phyloP scores from a whole-genome alignment of 495 filamentous ascomycete genomes.

The Aspergillus biplanus region DNA sequence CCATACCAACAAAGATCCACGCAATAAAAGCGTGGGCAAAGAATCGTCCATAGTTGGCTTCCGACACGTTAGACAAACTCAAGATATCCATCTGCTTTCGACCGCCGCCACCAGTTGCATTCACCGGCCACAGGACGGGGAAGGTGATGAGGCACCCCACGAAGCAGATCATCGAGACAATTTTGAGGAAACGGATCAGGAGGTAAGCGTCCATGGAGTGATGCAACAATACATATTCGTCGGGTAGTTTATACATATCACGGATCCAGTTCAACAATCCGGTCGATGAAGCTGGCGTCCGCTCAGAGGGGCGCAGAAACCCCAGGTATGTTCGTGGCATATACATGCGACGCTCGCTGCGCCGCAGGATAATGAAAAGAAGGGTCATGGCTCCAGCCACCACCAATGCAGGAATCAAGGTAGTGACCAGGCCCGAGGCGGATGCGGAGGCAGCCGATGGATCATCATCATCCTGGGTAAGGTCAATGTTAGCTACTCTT shows the following conservation, averaged over 20 bases:
- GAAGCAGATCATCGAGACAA: conserved; percentile 71
- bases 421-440: conserved; percentile 65
- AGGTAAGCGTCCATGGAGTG: conserved; percentile 90
- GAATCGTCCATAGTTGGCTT: conserved; percentile 59
- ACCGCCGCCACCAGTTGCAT: conserved; percentile 68
- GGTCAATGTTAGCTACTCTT: conserved; percentile 16
- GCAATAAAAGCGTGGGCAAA: conserved; percentile 77
- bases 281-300: conserved; percentile 66
- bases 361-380: conserved; percentile 78
- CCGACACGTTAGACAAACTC: conserved; percentile 69
- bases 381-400: conserved; percentile 65
- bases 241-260: conserved; percentile 76
- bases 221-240: conserved; percentile 84
- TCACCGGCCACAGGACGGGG: conserved; percentile 85
- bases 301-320: conserved; percentile 67
- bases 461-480: conserved; percentile 23
- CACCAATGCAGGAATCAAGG: conserved; percentile 70
- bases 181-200: conserved; percentile 81
- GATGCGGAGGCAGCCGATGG: conserved; percentile 42
- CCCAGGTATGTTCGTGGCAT: conserved; percentile 87
- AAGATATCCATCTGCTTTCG: conserved; percentile 76
- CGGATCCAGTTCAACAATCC: conserved; percentile 77
- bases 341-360: conserved; percentile 75
- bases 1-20: conserved; percentile 73
- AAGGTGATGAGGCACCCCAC: conserved; percentile 81